Evolutionary conservation across 2,329 filamentous ascomycete species (phyloP), one percentile per base, ranked within the genome.

Genomic region (Colletotrichum cuscutae): DNA sequence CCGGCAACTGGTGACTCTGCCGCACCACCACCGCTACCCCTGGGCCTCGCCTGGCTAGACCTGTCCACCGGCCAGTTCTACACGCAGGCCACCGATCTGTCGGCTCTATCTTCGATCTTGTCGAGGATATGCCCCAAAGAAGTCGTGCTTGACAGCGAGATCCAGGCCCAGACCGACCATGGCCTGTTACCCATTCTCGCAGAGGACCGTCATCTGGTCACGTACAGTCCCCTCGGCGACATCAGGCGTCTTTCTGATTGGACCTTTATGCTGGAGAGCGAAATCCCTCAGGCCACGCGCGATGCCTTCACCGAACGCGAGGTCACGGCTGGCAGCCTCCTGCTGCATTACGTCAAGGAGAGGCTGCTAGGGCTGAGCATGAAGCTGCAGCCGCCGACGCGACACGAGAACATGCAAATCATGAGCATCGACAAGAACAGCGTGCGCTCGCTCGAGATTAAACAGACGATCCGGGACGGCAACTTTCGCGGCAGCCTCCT

Each of bases 341-440:
- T 98, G n/a, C 86, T 99, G 13, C 90, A 94, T 77, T 99, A 98
- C 81, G 93, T 98, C 65, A 89, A 91, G 73, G 90, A 93, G 76
- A 91, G 95, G 65, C 85, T 98, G 22, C 93, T 93, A 77, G 94
- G 94, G 22, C 85, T 92, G 65, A 91, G 90, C 78, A 91, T 97
- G 84, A 95, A 94, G 81, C 87, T 99, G 53, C 95, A 97, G 80
- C 91, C 94, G 57, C 97, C 97, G 2, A 85, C 92, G 46, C 92
- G 94, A 72, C 90, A 94, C 76, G 90, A 93, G 76, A 88, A 90
- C 64, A 87, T 94, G 78, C 90, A 97, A 74, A 91, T 93, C 75
- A 97, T 99, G 94, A 89, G 86, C 63, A 97, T 99, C 76, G 97
- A 99, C 84, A 95, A 93, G 79, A 97, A 95, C 79, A 98, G 93